Evolutionary conservation across 495 filamentous ascomycete genomes (phyloP), one percentile per base, ranked within the genome.

Genomic region (Lasiosphaeria ovina): DNA sequence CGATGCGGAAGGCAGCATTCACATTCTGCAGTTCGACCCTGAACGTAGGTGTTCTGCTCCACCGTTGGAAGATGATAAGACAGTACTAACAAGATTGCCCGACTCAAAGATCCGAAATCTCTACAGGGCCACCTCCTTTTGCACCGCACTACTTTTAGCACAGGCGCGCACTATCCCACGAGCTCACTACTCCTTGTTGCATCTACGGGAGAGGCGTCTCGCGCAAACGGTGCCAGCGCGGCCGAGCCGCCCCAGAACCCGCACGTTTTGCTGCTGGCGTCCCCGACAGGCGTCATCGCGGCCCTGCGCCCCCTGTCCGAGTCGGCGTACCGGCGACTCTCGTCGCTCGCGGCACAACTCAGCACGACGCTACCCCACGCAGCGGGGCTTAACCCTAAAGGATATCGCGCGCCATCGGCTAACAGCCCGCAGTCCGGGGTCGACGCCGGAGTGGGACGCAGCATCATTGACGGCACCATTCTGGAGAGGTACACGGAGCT

Each of bases 11-110:
- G 89, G 88, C 57, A 89, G 91, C 68, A 72, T 99, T 42, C 91
- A 96, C 68, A 79, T 97, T 5, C 69, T 97, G 51, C 91, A 98
- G 73, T 99, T 93, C 69, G 92, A 98, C 69, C 95, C 94, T 9
- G 95, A 98, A 64, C 83, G 83, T 85, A 74, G 68, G 79, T 76
- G 12, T 57, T 4, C 33, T 17, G 17, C 10, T 35, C 38, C 35
- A 33, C 53, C 53, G 56, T 51, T 51, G 11, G 16, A 5, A 48
- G 47, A 42, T 50, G 6, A 50, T 24, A 50, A n/a, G 8, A 50
- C 14, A 17, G 16, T 11, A 49, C 32, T 34, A 31, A 51, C 14
- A n/a, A 9, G 17, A 8, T 24, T 24, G 24, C 24, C 24, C 24
- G 24, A 24, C 24, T 24, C 4, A 60, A 31, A 96, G 93, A 98